A percentile compares a stretch with the other conserved stretches of the same genome.
phyloP scores from a whole-genome alignment of 2,329 filamentous ascomycete genomes.

The Leptographium galeiforme region DNA sequence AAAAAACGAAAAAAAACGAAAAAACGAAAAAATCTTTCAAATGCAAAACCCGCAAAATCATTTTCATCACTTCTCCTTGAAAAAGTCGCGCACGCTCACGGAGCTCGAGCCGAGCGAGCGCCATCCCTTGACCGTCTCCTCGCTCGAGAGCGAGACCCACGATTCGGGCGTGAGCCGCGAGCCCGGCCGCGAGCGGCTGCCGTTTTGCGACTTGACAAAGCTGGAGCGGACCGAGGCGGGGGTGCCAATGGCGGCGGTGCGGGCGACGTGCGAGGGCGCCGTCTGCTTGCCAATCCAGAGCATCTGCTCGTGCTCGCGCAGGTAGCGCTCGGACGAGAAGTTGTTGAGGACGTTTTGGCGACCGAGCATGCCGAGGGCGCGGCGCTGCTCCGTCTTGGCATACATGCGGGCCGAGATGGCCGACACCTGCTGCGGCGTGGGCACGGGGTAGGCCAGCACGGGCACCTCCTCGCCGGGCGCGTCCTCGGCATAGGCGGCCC shows the following conservation, averaged over 20 bases:
- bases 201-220: neutral
- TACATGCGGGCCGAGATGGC: conserved; percentile 45
- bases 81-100: neutral
- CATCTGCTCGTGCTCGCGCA: conserved; percentile 44
- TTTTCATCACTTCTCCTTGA: conserved; percentile 1
- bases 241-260: neutral
- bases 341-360: conserved; percentile 39
- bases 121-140: conserved; percentile 2
- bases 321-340: conserved; percentile 40
- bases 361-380: conserved; percentile 39
- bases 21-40: too few species aligned
- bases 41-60: neutral
- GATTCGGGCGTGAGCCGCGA: conserved; percentile 3
- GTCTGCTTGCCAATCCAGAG: conserved; percentile 21
- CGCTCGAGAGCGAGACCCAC: conserved; percentile 3
- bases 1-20: too few species aligned
- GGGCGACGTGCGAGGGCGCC: neutral
- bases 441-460: conserved; percentile 7
- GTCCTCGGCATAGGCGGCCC: conserved; percentile 44
- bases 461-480: conserved; percentile 22
- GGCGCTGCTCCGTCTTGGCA: conserved; percentile 41
- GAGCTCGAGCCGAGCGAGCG: neutral
- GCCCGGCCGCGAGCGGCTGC: neutral
- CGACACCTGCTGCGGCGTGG: conserved; percentile 34
- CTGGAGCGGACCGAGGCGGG: neutral